These are phyloP conservation scores for Epichloe glyceriae DNA, from an alignment of 2,329 filamentous ascomycete genomes.

Conservation along the genomic window DNA sequence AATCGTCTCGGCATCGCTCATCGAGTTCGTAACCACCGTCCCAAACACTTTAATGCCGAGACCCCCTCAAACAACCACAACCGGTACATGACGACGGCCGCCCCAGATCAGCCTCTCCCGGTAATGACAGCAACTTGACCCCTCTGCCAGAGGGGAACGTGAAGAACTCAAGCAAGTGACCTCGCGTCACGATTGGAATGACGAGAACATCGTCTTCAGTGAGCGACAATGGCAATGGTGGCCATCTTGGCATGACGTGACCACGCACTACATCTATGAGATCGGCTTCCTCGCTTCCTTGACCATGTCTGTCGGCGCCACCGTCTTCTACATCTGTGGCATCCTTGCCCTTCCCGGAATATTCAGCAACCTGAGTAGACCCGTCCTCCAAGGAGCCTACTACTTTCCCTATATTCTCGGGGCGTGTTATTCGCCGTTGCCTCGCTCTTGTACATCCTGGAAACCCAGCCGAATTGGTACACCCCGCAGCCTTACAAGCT, in stretches of 20 bases:
- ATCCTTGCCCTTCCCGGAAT: slow-evolving; percentile 48
- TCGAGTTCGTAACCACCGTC: not conserved
- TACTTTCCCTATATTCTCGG: slow-evolving; percentile 47
- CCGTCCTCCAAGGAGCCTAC: slow-evolving; percentile 38
- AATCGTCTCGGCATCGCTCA: slow-evolving; percentile 4
- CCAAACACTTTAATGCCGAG: not conserved
- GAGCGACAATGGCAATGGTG: slow-evolving; percentile 41
- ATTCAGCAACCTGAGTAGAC: slow-evolving; percentile 30
- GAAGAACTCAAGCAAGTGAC: not conserved
- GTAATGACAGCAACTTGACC: not conserved
- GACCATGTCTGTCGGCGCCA: slow-evolving; percentile 43
- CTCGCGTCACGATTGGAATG: not conserved
- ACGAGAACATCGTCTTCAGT: not conserved
- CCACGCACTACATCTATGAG: slow-evolving; percentile 46
- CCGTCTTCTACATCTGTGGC: slow-evolving; percentile 51
- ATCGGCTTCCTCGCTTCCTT: slow-evolving; percentile 49
- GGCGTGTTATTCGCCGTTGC: slow-evolving; percentile 46
- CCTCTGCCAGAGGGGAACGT: not conserved
- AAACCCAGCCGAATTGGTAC: slow-evolving; percentile 51
- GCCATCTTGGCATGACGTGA: slow-evolving; percentile 40
- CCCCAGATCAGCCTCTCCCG: not conserved
- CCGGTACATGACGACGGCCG: not conserved
- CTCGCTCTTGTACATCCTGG: slow-evolving; percentile 46
- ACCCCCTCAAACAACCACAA: not conserved
- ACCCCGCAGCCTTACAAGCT: slow-evolving; percentile 38